Evolutionary conservation across 2,329 filamentous ascomycete genomes (phyloP).

Genomic region (Chaetomiaceae sp.): DNA sequence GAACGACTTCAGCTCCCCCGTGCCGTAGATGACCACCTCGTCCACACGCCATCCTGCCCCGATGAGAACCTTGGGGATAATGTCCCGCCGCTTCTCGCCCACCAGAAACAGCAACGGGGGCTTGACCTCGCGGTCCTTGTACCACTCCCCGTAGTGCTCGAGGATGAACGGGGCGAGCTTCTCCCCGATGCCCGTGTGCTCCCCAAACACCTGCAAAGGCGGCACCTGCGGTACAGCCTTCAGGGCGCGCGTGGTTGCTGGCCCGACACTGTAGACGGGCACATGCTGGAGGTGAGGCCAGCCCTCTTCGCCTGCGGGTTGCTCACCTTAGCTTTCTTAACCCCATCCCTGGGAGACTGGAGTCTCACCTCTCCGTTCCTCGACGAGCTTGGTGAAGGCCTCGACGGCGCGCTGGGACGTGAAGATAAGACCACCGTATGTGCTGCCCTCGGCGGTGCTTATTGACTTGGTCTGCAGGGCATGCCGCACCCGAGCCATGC

Average conservation of each 20-base stretch:
- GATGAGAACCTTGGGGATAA: conserved; percentile 79
- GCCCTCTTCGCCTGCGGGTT: conserved; percentile 13
- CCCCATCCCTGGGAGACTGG: conserved; percentile 20
- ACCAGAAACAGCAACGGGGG: conserved; percentile 78
- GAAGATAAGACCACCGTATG: conserved; percentile 75
- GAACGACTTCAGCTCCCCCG: conserved; percentile 76
- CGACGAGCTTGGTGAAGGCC: conserved; percentile 62
- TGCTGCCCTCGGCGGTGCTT: conserved; percentile 31
- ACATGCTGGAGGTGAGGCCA: conserved; percentile 55
- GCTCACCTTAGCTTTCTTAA: conserved; percentile 18
- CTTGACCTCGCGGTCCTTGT: conserved; percentile 40
- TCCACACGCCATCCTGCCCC: conserved; percentile 57
- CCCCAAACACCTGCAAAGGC: conserved; percentile 63
- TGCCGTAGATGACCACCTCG: conserved; percentile 83
- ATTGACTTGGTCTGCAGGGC: conserved; percentile 45
- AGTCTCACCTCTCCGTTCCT: conserved; percentile 42
- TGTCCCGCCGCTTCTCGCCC: conserved; percentile 81
- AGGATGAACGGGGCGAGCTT: conserved; percentile 74
- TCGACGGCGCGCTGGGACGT: conserved; percentile 82
- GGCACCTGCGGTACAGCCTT: conserved; percentile 47
- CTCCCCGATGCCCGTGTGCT: conserved; percentile 80
- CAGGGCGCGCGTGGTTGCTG: conserved; percentile 73
- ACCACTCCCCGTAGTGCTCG: conserved; percentile 62
- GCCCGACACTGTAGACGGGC: conserved; percentile 72
- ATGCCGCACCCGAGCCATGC: conserved; percentile 48